phyloP scores from a whole-genome alignment of 192 early-diverging fungal species.

The Coemansia sp. region DNA sequence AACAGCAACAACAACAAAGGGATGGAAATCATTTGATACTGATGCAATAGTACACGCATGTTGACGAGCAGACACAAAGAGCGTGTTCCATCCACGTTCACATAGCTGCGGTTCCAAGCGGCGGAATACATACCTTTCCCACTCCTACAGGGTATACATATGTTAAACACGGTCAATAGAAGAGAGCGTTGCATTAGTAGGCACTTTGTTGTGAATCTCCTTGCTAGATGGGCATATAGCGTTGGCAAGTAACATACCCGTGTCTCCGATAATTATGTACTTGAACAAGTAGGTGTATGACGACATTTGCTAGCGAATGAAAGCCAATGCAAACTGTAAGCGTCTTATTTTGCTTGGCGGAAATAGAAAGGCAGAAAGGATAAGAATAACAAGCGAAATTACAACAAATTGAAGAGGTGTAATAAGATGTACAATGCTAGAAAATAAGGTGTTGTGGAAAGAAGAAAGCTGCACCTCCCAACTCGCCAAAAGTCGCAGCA shows the following conservation, averaged over 20 bases:
- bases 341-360: neutral
- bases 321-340: neutral
- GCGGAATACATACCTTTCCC: slow-evolving; percentile 57
- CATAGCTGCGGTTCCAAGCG: neutral
- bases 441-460: neutral
- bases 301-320: slow-evolving; percentile 20
- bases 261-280: slow-evolving; percentile 86
- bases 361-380: neutral
- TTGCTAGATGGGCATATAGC: neutral
- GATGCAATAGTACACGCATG: neutral
- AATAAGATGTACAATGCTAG: neutral
- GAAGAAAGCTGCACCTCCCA: too few species aligned
- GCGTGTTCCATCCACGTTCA: neutral
- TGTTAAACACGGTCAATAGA: slow-evolving; percentile 2
- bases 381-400: slow-evolving; percentile 1
- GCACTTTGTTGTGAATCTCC: too few species aligned
- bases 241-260: slow-evolving; percentile 37
- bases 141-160: slow-evolving; percentile 70
- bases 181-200: neutral
- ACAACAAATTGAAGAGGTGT: slow-evolving; percentile 8
- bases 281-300: slow-evolving; percentile 59
- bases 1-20: neutral
- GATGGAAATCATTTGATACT: neutral
- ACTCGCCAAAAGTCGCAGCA: neutral
- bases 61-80: neutral